A percentile compares a stretch with the other conserved stretches of the same genome.
Evolutionary conservation across 345 rosid genomes (phyloP).

Genomic region (Eucalyptus pauciflora): DNA sequence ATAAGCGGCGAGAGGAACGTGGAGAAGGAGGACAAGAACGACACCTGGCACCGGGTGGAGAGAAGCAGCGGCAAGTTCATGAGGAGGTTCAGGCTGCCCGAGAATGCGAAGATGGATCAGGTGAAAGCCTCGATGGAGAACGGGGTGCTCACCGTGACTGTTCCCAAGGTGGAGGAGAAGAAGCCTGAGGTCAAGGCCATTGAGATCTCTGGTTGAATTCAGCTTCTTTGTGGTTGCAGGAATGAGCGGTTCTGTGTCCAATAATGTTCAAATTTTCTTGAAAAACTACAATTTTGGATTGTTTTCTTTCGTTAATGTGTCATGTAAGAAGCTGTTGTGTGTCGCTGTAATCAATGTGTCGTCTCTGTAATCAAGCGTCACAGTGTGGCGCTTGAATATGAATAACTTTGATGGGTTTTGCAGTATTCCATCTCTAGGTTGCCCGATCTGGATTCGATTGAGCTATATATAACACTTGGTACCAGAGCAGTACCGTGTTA

Average conservation of each 20-base stretch:
- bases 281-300: neutral
- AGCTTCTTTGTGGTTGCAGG: neutral
- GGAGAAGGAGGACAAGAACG: slow-evolving; percentile 13
- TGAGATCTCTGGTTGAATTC: slow-evolving; percentile 2
- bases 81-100: slow-evolving; percentile 9
- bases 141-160: slow-evolving; percentile 4
- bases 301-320: neutral
- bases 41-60: slow-evolving; percentile 9
- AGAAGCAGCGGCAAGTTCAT: slow-evolving; percentile 10
- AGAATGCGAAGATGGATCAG: neutral
- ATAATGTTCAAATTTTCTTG: neutral
- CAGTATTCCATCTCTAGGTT: neutral
- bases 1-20: slow-evolving; percentile 8
- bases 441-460: neutral
- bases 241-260: neutral
- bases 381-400: neutral
- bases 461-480: neutral
- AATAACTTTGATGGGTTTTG: neutral
- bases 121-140: slow-evolving; percentile 10
- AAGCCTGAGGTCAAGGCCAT: slow-evolving; percentile 1
- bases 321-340: neutral
- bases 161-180: slow-evolving; percentile 6
- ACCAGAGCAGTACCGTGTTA: neutral
- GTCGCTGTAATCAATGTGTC: neutral
- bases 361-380: neutral